Percentiles rank a stretch among this genome's conserved stretches.
phyloP scores from a whole-genome alignment of 139 green algal species.

The Haematococcus sp. region DNA sequence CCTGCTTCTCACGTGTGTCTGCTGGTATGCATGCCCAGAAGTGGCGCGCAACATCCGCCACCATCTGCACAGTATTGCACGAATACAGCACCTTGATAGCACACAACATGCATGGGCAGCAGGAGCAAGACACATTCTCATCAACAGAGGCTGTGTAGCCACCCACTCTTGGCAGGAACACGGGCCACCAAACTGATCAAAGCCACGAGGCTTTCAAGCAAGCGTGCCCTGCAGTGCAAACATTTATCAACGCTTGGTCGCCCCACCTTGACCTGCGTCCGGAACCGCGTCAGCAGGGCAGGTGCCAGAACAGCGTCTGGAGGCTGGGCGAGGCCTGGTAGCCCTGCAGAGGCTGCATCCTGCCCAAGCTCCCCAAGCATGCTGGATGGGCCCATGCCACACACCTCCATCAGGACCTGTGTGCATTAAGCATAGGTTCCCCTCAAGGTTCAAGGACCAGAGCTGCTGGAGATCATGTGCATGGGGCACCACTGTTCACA shows the following conservation, averaged over 20 bases:
- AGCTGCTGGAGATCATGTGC: no score
- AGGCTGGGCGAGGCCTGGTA: background rate
- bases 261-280: constrained; percentile 12
- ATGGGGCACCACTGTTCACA: no score
- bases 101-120: no score
- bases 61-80: constrained; percentile 3
- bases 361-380: background rate
- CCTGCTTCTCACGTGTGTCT: constrained; percentile 2
- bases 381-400: background rate
- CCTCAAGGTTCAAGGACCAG: no score
- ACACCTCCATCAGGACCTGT: constrained; percentile 13
- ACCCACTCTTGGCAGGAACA: no score
- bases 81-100: no score
- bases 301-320: constrained; percentile 1
- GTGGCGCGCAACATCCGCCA: constrained; percentile 13
- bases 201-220: background rate
- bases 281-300: background rate
- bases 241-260: background rate
- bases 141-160: no score
- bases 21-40: constrained; percentile 27
- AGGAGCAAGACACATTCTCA: no score
- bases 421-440: no score
- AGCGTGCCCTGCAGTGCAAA: background rate
- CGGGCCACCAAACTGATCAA: no score
- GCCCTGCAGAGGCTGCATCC: background rate